Evolutionary conservation across 179 eudicot species (phyloP).

Genomic region (Actinidia arguta): DNA sequence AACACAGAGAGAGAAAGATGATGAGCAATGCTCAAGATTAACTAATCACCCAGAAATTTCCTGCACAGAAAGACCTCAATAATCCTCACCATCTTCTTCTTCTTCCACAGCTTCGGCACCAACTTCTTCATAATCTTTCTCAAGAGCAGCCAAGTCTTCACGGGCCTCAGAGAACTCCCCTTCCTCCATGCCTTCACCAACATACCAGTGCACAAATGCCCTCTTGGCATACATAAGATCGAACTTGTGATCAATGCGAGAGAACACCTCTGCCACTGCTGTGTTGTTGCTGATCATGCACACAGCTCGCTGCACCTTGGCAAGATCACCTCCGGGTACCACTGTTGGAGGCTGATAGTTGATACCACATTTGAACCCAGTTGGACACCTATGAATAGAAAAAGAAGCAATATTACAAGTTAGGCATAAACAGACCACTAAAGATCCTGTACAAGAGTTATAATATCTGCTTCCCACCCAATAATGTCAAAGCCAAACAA

Average conservation of each 20-base stretch:
- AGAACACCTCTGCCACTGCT: conserved; percentile 89
- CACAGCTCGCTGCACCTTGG: conserved; percentile 92
- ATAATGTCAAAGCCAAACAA: not conserved
- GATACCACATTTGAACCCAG: conserved; percentile 92
- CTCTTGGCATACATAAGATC: conserved; percentile 93
- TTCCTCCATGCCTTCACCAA: conserved; percentile 96
- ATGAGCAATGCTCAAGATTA: not conserved
- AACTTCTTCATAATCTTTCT: conserved; percentile 84
- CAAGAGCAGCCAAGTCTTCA: conserved; percentile 90
- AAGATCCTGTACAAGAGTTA: not conserved
- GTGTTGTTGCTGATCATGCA: conserved; percentile 94
- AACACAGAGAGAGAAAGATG: not conserved
- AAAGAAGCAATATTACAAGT: not conserved
- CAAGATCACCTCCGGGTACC: conserved; percentile 93
- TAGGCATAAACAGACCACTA: not conserved
- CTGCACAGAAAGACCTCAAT: conserved; percentile 24
- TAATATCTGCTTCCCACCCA: not conserved
- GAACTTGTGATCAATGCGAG: conserved; percentile 88
- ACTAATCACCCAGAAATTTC: not conserved
- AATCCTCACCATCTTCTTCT: conserved; percentile 76
- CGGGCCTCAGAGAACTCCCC: conserved; percentile 94
- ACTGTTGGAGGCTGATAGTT: conserved; percentile 91
- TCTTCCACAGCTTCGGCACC: conserved; percentile 89
- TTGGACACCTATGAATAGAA: conserved; percentile 68
- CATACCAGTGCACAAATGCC: conserved; percentile 94